These are phyloP conservation scores for Leccinum truebloodii DNA, from an alignment of 768 basidiomycete species.

Conservation along the genomic window DNA sequence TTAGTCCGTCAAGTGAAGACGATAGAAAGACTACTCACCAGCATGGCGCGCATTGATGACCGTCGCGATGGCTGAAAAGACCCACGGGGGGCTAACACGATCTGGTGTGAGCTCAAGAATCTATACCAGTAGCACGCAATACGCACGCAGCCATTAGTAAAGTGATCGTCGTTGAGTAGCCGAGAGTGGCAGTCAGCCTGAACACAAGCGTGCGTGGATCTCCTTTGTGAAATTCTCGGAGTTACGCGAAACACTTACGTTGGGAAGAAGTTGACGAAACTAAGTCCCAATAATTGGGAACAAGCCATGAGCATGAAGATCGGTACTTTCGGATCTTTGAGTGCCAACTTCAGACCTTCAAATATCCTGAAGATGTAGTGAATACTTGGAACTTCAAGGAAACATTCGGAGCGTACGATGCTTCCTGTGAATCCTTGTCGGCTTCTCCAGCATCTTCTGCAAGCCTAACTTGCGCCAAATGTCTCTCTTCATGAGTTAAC, in stretches of 20 bases:
- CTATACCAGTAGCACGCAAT: constrained; percentile 17
- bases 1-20: neutral
- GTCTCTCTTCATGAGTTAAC: constrained; percentile 51
- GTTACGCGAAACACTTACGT: constrained; percentile 35
- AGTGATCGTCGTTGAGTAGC: constrained; percentile 57
- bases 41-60: constrained; percentile 57
- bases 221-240: neutral
- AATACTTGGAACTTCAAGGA: neutral
- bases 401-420: constrained; percentile 7
- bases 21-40: constrained; percentile 27
- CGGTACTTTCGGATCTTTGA: constrained; percentile 54
- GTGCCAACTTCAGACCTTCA: constrained; percentile 53
- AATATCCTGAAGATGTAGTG: constrained; percentile 38
- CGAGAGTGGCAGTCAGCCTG: constrained; percentile 60
- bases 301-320: constrained; percentile 56
- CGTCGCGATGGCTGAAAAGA: constrained; percentile 52
- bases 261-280: constrained; percentile 63
- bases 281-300: constrained; percentile 53
- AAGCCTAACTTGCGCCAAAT: constrained; percentile 65
- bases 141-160: constrained; percentile 59
- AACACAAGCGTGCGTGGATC: neutral
- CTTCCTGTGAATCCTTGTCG: constrained; percentile 44
- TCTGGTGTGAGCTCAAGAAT: neutral
- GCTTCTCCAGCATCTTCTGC: constrained; percentile 71
- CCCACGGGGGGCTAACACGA: constrained; percentile 57